These are phyloP conservation scores for Candida yuanshanica DNA, from an alignment of 805 yeast genomes.

Conservation along the genomic window DNA sequence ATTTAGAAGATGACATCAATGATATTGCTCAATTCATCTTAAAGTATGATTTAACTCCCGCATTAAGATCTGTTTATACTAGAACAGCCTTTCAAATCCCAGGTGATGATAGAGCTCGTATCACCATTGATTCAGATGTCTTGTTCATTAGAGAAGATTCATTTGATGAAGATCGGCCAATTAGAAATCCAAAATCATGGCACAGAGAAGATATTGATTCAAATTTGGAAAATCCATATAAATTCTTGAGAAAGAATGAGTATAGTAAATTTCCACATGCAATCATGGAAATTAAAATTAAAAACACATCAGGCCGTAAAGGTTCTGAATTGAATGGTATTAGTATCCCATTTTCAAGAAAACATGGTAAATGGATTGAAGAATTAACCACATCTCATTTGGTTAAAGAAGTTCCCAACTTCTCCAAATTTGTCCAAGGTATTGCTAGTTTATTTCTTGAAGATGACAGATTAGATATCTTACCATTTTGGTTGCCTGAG, in stretches of 20 bases:
- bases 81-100: conserved; percentile 98
- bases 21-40: conserved; percentile 58
- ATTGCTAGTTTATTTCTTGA: conserved; percentile 82
- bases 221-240: conserved; percentile 59
- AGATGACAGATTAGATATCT: conserved; percentile 80
- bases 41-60: conserved; percentile 71
- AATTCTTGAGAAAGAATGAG: conserved; percentile 81
- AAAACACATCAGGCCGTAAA: conserved; percentile 36
- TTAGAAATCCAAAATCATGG: conserved; percentile 86
- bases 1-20: conserved; percentile 48
- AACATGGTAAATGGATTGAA: conserved; percentile 69
- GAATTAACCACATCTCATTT: conserved; percentile 79
- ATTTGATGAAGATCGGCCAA: conserved; percentile 78
- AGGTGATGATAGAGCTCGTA: conserved; percentile 89
- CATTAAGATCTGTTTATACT: conserved; percentile 78
- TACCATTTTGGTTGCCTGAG: conserved; percentile 95
- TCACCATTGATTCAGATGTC: conserved; percentile 86
- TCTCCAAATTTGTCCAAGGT: conserved; percentile 91
- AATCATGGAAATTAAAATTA: conserved; percentile 80
- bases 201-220: conserved; percentile 90
- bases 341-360: conserved; percentile 40
- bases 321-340: conserved; percentile 27
- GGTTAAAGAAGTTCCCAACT: conserved; percentile 90
- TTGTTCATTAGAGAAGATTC: conserved; percentile 86
- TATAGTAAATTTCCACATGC: conserved; percentile 76